Evolutionary conservation across 805 yeast genomes (phyloP).

Genomic region (Lipomyces orientalis): DNA sequence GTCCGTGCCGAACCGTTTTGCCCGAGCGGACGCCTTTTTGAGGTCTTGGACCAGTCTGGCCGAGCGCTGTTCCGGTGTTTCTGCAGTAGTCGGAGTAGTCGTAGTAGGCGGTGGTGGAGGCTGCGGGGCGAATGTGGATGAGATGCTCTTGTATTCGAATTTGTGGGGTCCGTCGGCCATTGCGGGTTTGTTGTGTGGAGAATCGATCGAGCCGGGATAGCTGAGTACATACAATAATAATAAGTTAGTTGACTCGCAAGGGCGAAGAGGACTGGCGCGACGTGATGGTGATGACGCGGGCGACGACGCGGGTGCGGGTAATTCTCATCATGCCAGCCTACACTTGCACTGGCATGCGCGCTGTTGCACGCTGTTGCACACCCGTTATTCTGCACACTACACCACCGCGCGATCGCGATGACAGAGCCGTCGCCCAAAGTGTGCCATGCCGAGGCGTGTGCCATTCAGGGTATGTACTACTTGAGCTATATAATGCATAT

Average conservation of each 20-base stretch:
- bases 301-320: neutral
- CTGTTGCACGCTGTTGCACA: too few species aligned
- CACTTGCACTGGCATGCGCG: too few species aligned
- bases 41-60: constrained; percentile 19
- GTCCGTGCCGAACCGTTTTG: constrained; percentile 32
- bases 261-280: too few species aligned
- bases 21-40: constrained; percentile 17
- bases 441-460: constrained; percentile 82
- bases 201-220: too few species aligned
- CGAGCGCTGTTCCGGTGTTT: neutral
- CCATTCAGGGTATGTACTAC: constrained; percentile 76
- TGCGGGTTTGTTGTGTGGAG: neutral
- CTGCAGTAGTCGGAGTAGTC: constrained; percentile 1
- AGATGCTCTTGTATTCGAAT: constrained; percentile 15
- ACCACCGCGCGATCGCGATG: too few species aligned
- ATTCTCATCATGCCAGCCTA: constrained; percentile 4
- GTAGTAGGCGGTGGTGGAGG: constrained; percentile 1
- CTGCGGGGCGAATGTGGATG: constrained; percentile 16
- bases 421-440: constrained; percentile 42
- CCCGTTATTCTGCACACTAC: neutral
- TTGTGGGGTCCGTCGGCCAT: neutral
- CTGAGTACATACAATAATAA: too few species aligned
- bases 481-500: too few species aligned
- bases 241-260: too few species aligned
- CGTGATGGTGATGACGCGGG: too few species aligned